These are phyloP conservation scores for Skeletonema costatum DNA, from an alignment of 108 stramenopile species.

Conservation along the genomic window DNA sequence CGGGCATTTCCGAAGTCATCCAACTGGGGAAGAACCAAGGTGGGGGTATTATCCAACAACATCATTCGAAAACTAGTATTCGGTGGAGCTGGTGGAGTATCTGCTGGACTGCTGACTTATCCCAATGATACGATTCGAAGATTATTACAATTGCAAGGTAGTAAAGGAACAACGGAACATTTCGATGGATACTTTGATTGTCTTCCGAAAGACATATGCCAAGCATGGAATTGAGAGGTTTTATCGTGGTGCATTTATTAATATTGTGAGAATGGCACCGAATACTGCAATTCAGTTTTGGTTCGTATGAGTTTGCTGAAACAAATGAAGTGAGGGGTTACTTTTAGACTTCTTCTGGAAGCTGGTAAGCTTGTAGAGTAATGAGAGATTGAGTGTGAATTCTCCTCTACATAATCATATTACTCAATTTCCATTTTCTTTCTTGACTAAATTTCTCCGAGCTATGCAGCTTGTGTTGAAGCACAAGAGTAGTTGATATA, in stretches of 20 bases:
- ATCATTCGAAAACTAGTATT: slow-evolving; percentile 72
- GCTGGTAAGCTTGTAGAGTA: no score
- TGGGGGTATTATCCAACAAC: slow-evolving; percentile 6
- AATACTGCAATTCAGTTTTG: slow-evolving; percentile 90
- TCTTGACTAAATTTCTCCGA: no score
- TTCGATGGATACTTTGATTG: slow-evolving; percentile 88
- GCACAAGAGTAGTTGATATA: no score
- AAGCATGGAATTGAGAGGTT: slow-evolving; percentile 72
- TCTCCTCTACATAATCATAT: neutral
- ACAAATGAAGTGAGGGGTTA: slow-evolving; percentile 31
- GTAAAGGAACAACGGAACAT: slow-evolving; percentile 63
- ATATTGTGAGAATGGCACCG: slow-evolving; percentile 87
- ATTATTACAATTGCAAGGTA: slow-evolving; percentile 86
- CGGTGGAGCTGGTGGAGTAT: slow-evolving; percentile 83
- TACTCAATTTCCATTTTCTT: no score
- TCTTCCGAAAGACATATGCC: slow-evolving; percentile 65
- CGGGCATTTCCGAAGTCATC: slow-evolving; percentile 51
- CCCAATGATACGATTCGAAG: slow-evolving; percentile 93
- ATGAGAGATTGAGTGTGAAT: neutral
- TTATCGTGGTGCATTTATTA: slow-evolving; percentile 76
- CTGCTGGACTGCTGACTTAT: slow-evolving; percentile 82
- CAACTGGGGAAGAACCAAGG: slow-evolving; percentile 13
- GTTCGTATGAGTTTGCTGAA: slow-evolving; percentile 83
- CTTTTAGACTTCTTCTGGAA: neutral
- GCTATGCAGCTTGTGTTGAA: no score